Conservation (phyloP, 305 asterid genomes). For the Solanum hybrid region DNA sequence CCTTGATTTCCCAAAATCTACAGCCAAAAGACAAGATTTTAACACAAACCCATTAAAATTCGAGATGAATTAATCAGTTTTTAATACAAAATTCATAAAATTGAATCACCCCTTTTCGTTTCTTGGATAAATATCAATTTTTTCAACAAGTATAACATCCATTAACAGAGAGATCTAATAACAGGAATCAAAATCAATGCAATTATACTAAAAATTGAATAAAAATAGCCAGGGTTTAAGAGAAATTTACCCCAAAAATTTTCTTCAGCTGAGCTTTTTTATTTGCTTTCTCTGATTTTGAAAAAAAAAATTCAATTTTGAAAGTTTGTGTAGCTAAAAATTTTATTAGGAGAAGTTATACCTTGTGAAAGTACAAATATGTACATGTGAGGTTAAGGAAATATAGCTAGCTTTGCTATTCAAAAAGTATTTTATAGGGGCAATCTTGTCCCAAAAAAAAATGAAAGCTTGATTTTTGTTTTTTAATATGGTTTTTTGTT, state of each 20-base stretch:
- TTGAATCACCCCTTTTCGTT: slow-evolving; percentile 11
- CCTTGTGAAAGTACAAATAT: neutral
- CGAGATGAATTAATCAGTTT: neutral
- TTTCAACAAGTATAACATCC: neutral
- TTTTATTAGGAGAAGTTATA: neutral
- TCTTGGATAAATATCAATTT: slow-evolving; percentile 7
- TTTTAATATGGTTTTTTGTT: neutral
- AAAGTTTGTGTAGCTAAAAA: neutral
- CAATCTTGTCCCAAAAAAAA: neutral
- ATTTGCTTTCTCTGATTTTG: neutral
- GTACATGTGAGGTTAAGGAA: neutral
- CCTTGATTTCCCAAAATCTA: slow-evolving; percentile 36
- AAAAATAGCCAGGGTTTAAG: neutral
- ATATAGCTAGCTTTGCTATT: neutral
- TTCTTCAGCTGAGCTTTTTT: neutral
- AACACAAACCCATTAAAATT: slow-evolving; percentile 1
- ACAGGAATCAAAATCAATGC: neutral
- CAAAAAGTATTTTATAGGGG: neutral
- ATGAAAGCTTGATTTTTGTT: neutral
- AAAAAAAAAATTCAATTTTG: neutral
- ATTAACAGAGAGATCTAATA: neutral
- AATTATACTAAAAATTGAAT: neutral
- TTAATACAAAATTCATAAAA: slow-evolving; percentile 3
- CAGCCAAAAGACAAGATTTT: slow-evolving; percentile 14
- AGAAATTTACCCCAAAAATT: neutral